Conservation (phyloP, 108 stramenopile species). For the Cyclotella cryptica region DNA sequence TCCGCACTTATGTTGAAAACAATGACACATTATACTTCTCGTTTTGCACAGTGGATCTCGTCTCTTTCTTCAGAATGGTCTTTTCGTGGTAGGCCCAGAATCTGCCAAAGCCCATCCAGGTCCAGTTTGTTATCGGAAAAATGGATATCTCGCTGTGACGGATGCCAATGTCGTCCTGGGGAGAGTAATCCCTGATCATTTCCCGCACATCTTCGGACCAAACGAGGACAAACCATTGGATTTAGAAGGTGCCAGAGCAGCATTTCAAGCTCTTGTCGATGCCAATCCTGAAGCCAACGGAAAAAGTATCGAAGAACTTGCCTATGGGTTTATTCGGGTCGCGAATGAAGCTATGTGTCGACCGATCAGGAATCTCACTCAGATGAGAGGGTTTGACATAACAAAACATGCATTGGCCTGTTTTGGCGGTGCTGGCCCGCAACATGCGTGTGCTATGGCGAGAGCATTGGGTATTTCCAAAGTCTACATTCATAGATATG, state of each 20-base stretch:
- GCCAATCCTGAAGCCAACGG: conserved; percentile 70
- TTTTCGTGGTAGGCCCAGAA: conserved; percentile 98
- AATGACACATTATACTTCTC: too few relatives aligned
- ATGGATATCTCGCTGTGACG: conserved; percentile 96
- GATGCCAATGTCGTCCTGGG: conserved; percentile 98
- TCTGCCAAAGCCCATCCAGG: conserved; percentile 97
- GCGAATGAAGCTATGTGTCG: conserved; percentile 99
- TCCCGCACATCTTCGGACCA: conserved; percentile 97
- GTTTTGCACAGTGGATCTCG: conserved; percentile 62
- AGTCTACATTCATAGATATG: conserved; percentile 94
- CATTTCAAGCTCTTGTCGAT: conserved; percentile 81
- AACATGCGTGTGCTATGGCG: conserved; percentile 97
- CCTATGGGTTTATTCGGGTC: conserved; percentile 96
- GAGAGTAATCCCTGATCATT: conserved; percentile 90
- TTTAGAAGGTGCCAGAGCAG: conserved; percentile 83
- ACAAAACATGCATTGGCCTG: conserved; percentile 89
- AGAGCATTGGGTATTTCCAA: conserved; percentile 92
- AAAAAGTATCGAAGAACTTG: conserved; percentile 86
- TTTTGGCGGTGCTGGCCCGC: conserved; percentile 99
- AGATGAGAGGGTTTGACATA: conserved; percentile 94
- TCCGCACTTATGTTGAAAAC: too few relatives aligned
- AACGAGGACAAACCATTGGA: conserved; percentile 96
- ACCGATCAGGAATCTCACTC: conserved; percentile 98
- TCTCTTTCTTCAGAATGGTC: conserved; percentile 90
- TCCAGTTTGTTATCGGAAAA: conserved; percentile 98